Evolutionary conservation across 2,329 filamentous ascomycete species (phyloP), one percentile per base, ranked within the genome.

Genomic region (Diaporthe amygdali): DNA sequence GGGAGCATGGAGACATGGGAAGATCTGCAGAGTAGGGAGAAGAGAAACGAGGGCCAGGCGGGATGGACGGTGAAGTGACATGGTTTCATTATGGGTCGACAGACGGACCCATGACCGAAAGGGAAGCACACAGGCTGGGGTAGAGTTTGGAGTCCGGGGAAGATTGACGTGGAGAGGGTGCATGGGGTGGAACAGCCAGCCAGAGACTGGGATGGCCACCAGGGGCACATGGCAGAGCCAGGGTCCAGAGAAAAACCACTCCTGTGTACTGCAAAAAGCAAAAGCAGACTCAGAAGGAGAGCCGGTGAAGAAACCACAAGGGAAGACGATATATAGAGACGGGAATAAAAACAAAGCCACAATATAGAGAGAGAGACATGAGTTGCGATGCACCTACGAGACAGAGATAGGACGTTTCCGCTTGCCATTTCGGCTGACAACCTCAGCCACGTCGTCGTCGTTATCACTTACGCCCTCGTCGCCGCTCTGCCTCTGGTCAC

Each of bases 351-450:
- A 72, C 66, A 56, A 49, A 67, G 46, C 37, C 67, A 49, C 37
- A 32, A 22, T 27, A 44, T 2, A 64, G 30, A n/a, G n/a, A n/a
- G n/a, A 61, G 30, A 27, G 64, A 20, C 27, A 56, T 55, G 68
- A 68, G n/a, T 68, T 30, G 25, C 12, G 27, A 39, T 51, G 34
- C 49, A 84, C 84, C 76, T 85, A 90, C 88, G 88, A 90, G 72
- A 90, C 88, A 71, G 88, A 90, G 63, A 90, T 84, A 72, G 88
- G 87, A 71, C 89, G 84, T 79, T 90, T 91, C 73, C 89, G 86
- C 80, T 91, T 91, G 71, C 86, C 84, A 72, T 79, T 82, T 66
- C 82, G 83, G 37, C 79, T 79, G 32, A 61, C 34, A 27, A 80
- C 77, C 64, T 86, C 83, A 47, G 76, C 83, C 70, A 84, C 83